Evolutionary conservation across 2,329 filamentous ascomycete genomes (phyloP), one percentile per base, ranked within the genome.

Genomic region (Penicillium sp.): DNA sequence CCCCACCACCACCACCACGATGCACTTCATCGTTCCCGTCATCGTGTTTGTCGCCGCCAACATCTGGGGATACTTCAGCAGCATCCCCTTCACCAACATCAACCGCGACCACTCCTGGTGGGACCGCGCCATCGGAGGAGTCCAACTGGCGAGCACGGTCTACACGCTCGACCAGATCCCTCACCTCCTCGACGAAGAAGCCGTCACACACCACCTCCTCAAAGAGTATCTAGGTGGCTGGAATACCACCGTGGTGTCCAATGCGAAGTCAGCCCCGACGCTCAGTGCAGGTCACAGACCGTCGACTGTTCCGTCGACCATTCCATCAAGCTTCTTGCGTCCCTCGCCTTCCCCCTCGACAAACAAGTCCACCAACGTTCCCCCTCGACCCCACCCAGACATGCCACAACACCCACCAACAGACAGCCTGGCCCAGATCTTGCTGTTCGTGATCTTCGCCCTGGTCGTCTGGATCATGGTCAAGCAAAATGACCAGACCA

Each of bases 41-140:
- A 24, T 63, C 6, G 53, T 65, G 22, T 66, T 67, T 22, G 10
- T 69, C 11, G 55, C 56, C 6, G 53, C 63, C 35, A 68, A 63
- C 37, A 47, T 70, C 27, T 66, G 66, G 51, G 65, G 67, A 4
- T 49, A 60, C 13, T 69, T 60, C 33, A 49, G 56, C n/a, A 58
- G 55, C 14, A 59, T 70, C 39, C 68, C 68, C 0, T 61, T 63
- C 37, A 68, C 64, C 11, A 54, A 56, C 10, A 60, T 69, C 19
- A 55, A 62, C 13, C 62, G 66, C 27, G 49, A 58, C 18, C 54
- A 56, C 14, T 58, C 66, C 11, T 35, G 64, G 16, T 35, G 58
- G 9, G 64, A 67, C 6, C 64, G 68, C 40, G 50, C 63, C 11
- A 27, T 65, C 11, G 63, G 64, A n/a, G 60, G 61, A 22, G 50